Conservation (phyloP, 1,284 basidiomycete species). For the Sanghuangporus sanghuang region DNA sequence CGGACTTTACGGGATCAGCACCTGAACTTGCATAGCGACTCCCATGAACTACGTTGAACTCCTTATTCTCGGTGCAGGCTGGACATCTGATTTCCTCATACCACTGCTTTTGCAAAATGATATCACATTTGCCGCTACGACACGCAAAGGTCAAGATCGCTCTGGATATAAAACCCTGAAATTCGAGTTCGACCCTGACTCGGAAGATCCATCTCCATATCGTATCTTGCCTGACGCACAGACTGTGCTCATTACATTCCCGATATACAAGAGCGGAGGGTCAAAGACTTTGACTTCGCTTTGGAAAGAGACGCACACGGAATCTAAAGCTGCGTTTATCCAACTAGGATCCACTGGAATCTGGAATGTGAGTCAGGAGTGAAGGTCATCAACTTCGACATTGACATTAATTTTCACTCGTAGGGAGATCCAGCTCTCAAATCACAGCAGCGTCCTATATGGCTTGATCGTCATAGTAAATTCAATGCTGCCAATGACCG, state of each 20-base stretch:
- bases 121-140: slow-evolving; percentile 50
- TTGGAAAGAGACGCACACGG: slow-evolving; percentile 31
- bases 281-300: slow-evolving; percentile 32
- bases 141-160: slow-evolving; percentile 39
- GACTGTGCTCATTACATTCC: slow-evolving; percentile 61
- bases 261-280: slow-evolving; percentile 43
- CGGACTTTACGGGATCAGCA: not conserved
- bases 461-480: slow-evolving; percentile 50
- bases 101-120: slow-evolving; percentile 41
- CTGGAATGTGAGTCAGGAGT: slow-evolving; percentile 45
- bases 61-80: slow-evolving; percentile 65
- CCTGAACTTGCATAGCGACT: not conserved
- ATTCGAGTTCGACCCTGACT: slow-evolving; percentile 45
- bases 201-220: slow-evolving; percentile 39
- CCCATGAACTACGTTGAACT: slow-evolving; percentile 37
- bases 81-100: slow-evolving; percentile 61
- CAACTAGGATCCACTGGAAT: slow-evolving; percentile 60
- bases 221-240: slow-evolving; percentile 45
- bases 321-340: slow-evolving; percentile 36
- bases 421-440: slow-evolving; percentile 16
- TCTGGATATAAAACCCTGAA: slow-evolving; percentile 33
- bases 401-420: not conserved
- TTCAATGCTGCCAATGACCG: slow-evolving; percentile 36
- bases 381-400: not conserved
- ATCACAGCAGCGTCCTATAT: slow-evolving; percentile 23